Evolutionary conservation across 768 basidiomycete genomes (phyloP).

Genomic region (Asterophora parasitica): DNA sequence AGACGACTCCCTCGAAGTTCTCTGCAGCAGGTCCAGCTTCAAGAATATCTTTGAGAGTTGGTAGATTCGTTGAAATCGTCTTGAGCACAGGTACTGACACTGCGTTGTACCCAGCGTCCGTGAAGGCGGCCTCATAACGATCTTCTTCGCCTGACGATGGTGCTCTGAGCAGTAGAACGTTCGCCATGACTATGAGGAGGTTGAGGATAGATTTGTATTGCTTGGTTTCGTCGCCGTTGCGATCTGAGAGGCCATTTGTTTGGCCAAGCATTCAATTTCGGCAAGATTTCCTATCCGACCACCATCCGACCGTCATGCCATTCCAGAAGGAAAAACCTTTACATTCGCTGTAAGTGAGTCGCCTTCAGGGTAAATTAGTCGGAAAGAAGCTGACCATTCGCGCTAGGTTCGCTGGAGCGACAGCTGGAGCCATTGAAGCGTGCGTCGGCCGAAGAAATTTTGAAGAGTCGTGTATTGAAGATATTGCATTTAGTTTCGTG

Average conservation of each 20-base stretch:
- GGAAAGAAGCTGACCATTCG: not conserved
- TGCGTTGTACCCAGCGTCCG: slow-evolving; percentile 42
- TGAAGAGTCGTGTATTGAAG: slow-evolving; percentile 33
- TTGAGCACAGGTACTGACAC: slow-evolving; percentile 70
- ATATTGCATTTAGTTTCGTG: slow-evolving; percentile 47
- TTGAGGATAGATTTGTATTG: not conserved
- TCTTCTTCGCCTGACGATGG: slow-evolving; percentile 41
- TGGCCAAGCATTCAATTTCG: slow-evolving; percentile 12
- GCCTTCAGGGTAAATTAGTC: not conserved
- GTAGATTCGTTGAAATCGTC: slow-evolving; percentile 50
- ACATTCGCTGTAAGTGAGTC: slow-evolving; percentile 59
- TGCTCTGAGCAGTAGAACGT: slow-evolving; percentile 41
- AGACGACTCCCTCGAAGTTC: slow-evolving; percentile 53
- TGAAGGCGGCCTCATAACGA: slow-evolving; percentile 53
- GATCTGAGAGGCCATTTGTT: too few species aligned
- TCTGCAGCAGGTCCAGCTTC: slow-evolving; percentile 27
- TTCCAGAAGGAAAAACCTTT: slow-evolving; percentile 74
- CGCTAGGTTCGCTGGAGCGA: slow-evolving; percentile 72
- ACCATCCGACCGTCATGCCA: slow-evolving; percentile 32
- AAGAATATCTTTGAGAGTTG: slow-evolving; percentile 40
- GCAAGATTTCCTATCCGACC: not conserved
- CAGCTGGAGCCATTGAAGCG: slow-evolving; percentile 93
- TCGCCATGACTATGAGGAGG: slow-evolving; percentile 22
- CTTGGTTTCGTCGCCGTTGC: too few species aligned
- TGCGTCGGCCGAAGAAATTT: slow-evolving; percentile 33